Evolutionary conservation across 2,329 filamentous ascomycete genomes (phyloP).

Genomic region (Torrubiella hemipterigena): DNA sequence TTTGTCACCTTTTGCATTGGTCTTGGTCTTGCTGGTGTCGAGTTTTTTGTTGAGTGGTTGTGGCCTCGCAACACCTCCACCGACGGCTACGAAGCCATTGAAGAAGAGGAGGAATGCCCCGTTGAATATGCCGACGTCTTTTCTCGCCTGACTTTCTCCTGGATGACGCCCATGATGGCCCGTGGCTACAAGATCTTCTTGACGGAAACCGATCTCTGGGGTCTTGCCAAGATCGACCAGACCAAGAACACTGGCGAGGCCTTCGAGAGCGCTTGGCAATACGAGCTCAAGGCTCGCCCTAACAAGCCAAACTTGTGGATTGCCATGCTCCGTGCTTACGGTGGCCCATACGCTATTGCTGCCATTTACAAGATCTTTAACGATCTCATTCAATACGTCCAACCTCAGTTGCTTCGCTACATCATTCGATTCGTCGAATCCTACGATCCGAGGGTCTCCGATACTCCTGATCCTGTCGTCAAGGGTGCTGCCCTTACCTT

Average conservation of each 20-base stretch:
- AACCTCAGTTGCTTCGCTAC: constrained; percentile 78
- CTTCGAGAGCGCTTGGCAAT: constrained; percentile 66
- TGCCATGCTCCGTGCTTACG: constrained; percentile 73
- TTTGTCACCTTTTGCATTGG: constrained; percentile 67
- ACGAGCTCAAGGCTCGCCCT: constrained; percentile 59
- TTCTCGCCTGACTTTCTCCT: constrained; percentile 84
- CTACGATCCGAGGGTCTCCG: constrained; percentile 50
- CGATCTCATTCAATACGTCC: constrained; percentile 74
- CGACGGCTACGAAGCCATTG: constrained; percentile 45
- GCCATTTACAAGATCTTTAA: constrained; percentile 82
- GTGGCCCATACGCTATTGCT: constrained; percentile 69
- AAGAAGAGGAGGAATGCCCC: constrained; percentile 53
- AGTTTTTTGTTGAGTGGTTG: constrained; percentile 75
- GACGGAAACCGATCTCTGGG: constrained; percentile 94
- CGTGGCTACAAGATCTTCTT: constrained; percentile 84
- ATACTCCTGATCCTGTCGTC: constrained; percentile 62
- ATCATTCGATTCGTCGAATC: constrained; percentile 79
- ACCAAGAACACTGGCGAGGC: constrained; percentile 59
- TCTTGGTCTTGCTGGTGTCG: constrained; percentile 54
- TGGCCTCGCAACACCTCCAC: constrained; percentile 58
- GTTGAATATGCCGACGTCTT: constrained; percentile 91
- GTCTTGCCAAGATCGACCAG: constrained; percentile 66
- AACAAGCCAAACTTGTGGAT: constrained; percentile 60
- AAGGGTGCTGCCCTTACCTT: constrained; percentile 79
- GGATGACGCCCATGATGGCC: constrained; percentile 99